phyloP scores from a whole-genome alignment of 257 asterid species.

The Solanum pinnatisectum region DNA sequence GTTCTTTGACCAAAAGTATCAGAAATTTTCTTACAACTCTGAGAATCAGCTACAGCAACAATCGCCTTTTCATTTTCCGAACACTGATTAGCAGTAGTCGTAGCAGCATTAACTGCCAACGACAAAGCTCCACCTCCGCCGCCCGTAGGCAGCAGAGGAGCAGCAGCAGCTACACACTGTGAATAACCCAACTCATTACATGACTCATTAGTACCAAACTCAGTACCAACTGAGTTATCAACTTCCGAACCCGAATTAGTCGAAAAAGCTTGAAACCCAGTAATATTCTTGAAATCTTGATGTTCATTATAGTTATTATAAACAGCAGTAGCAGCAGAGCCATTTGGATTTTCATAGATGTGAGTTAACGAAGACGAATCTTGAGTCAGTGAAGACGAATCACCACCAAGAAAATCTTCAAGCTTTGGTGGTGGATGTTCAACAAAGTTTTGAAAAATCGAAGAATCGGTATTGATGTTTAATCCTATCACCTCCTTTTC shows the following conservation, averaged over 20 bases:
- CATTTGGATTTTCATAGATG: constrained; percentile 20
- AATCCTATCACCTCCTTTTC: constrained; percentile 13
- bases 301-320: constrained; percentile 23
- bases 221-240: constrained; percentile 11
- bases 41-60: constrained; percentile 44
- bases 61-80: constrained; percentile 17
- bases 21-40: constrained; percentile 47
- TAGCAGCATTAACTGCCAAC: constrained; percentile 27
- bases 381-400: constrained; percentile 46
- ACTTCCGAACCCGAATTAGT: constrained; percentile 85
- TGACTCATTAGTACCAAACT: constrained; percentile 26
- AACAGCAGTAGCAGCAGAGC: neutral
- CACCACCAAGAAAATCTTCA: constrained; percentile 83
- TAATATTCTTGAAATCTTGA: constrained; percentile 44
- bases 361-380: constrained; percentile 36
- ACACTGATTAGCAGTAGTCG: neutral
- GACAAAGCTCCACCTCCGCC: constrained; percentile 23
- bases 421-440: constrained; percentile 66
- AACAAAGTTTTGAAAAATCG: constrained; percentile 36
- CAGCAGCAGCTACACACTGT: neutral
- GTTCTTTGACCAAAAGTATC: constrained; percentile 92
- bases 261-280: constrained; percentile 62
- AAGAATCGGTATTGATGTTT: constrained; percentile 8
- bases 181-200: constrained; percentile 52
- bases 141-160: neutral